These are phyloP conservation scores for Mycena indigotica DNA, from an alignment of 768 basidiomycete genomes.

Conservation along the genomic window DNA sequence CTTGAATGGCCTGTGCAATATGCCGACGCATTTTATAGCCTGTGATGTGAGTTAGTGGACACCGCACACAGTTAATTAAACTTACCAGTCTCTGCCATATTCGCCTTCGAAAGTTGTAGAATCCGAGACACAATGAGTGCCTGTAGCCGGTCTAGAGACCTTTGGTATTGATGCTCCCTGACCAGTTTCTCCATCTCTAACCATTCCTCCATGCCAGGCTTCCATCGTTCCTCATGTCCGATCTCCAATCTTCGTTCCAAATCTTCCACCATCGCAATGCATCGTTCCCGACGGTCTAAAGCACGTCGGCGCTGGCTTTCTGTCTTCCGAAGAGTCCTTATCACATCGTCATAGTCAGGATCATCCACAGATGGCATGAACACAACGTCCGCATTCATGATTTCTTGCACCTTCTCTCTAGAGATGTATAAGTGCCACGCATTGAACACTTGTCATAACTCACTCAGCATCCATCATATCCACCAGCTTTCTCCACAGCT, in stretches of 20 bases:
- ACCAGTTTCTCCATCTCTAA: background rate
- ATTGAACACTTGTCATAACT: too few relatives aligned
- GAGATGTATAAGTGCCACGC: too few relatives aligned
- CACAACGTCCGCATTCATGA: too few relatives aligned
- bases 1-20: too few relatives aligned
- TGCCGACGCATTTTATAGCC: too few relatives aligned
- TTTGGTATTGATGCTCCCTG: conserved; percentile 2
- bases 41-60: conserved; percentile 2
- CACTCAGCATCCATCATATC: too few relatives aligned
- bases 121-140: conserved; percentile 6
- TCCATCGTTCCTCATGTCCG: conserved; percentile 2
- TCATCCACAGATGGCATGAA: background rate
- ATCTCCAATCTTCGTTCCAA: background rate
- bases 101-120: conserved; percentile 18
- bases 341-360: background rate
- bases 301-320: background rate
- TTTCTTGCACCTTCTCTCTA: too few relatives aligned
- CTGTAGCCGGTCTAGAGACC: conserved; percentile 5
- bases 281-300: background rate
- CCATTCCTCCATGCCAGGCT: background rate
- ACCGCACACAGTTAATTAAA: background rate
- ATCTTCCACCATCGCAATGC: background rate
- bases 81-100: conserved; percentile 6
- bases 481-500: too few relatives aligned
- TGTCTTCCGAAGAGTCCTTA: background rate